These are phyloP conservation scores for Plectosphaerella plurivora DNA, from an alignment of 2,329 filamentous ascomycete species.

Conservation along the genomic window DNA sequence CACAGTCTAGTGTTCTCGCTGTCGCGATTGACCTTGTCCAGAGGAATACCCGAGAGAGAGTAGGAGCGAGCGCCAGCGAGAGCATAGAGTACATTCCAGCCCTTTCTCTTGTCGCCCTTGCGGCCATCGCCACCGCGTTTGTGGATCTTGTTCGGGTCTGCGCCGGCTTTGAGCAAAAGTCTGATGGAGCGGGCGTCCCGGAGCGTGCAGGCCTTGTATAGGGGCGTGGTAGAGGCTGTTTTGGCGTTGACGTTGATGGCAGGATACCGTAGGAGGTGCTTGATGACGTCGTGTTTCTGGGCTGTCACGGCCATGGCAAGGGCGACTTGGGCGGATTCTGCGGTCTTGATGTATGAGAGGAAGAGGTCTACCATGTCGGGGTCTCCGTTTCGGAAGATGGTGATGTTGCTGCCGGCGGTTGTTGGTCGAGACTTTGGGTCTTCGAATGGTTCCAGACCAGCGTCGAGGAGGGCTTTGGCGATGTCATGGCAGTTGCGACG, in stretches of 20 bases:
- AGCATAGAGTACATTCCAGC: background rate
- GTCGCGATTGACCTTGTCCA: background rate
- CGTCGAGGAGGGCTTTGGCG: constrained; percentile 23
- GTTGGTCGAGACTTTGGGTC: constrained; percentile 10
- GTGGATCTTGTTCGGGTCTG: constrained; percentile 9
- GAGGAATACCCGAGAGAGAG: constrained; percentile 1
- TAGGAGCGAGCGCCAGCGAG: background rate
- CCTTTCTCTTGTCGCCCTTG: background rate
- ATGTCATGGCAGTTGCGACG: constrained; percentile 19
- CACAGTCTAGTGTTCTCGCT: background rate
- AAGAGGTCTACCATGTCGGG: constrained; percentile 8
- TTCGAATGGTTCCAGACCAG: constrained; percentile 27
- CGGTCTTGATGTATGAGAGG: constrained; percentile 17
- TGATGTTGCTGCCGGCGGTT: no score
- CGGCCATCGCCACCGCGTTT: background rate
- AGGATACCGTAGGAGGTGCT: constrained; percentile 22
- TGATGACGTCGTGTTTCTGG: constrained; percentile 15
- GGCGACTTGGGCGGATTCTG: constrained; percentile 16
- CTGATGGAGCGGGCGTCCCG: background rate
- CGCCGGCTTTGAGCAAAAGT: constrained; percentile 16
- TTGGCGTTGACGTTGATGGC: constrained; percentile 24
- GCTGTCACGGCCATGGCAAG: constrained; percentile 19
- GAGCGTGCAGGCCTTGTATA: constrained; percentile 1
- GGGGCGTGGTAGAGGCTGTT: constrained; percentile 12
- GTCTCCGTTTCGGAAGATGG: background rate